These are phyloP conservation scores for Cucurbita maxima DNA, from an alignment of 306 rosid species.

Conservation along the genomic window DNA sequence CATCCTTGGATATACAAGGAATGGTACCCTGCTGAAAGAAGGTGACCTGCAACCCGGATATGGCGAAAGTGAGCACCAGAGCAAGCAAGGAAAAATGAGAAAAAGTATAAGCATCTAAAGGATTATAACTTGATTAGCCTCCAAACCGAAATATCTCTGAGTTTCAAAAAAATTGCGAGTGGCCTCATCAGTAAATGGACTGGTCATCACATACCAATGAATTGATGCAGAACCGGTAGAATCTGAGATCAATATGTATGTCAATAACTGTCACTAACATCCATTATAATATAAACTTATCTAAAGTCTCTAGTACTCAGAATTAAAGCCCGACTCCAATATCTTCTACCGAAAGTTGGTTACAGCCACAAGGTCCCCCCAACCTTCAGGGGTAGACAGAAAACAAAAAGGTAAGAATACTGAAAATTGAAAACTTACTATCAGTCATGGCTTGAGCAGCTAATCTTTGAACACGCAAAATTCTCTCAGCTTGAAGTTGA, in stretches of 20 bases:
- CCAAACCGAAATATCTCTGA: constrained; percentile 81
- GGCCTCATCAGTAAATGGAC: constrained; percentile 89
- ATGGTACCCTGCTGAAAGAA: constrained; percentile 95
- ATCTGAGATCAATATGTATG: constrained; percentile 25
- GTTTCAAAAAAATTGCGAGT: constrained; percentile 77
- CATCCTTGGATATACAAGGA: constrained; percentile 91
- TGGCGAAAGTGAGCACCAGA: constrained; percentile 13
- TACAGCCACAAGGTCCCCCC: background rate
- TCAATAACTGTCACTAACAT: background rate
- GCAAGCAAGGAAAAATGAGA: background rate
- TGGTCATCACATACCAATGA: constrained; percentile 97
- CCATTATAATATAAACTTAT: background rate
- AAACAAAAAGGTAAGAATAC: background rate
- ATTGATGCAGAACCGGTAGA: constrained; percentile 48
- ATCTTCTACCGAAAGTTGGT: background rate
- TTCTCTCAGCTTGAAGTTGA: constrained; percentile 97
- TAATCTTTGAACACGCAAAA: constrained; percentile 71
- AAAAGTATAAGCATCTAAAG: background rate
- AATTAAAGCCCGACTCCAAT: background rate
- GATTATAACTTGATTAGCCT: constrained; percentile 64
- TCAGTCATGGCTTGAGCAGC: constrained; percentile 69
- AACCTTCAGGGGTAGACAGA: background rate
- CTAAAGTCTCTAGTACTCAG: background rate
- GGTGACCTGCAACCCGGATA: constrained; percentile 50
- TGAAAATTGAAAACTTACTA: constrained; percentile 24